These are phyloP conservation scores for Clausena lansium DNA, from an alignment of 345 rosid genomes.

Conservation along the genomic window DNA sequence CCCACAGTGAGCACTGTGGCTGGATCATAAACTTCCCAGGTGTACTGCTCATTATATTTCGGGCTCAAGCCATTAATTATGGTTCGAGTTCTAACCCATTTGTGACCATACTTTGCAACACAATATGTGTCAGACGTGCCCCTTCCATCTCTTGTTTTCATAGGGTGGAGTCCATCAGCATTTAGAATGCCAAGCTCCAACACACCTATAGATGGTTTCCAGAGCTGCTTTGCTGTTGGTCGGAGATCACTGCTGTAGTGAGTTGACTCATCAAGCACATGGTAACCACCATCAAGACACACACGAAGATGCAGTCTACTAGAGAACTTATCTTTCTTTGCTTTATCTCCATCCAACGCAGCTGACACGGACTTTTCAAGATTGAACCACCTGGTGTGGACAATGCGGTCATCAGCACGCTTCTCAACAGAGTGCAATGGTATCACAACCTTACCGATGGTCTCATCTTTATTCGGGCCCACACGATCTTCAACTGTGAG, in stretches of 20 bases:
- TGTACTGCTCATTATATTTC: conserved; percentile 89
- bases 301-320: conserved; percentile 60
- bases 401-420: conserved; percentile 54
- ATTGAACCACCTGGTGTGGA: conserved; percentile 55
- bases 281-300: conserved; percentile 94
- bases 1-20: conserved; percentile 87
- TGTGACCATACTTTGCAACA: conserved; percentile 94
- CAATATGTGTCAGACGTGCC: conserved; percentile 89
- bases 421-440: conserved; percentile 44
- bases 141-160: conserved; percentile 73
- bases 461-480: conserved; percentile 67
- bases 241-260: conserved; percentile 92
- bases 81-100: conserved; percentile 94
- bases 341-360: conserved; percentile 41
- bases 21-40: conserved; percentile 96
- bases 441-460: conserved; percentile 50
- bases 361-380: conserved; percentile 51
- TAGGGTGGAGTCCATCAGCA: conserved; percentile 63
- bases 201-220: conserved; percentile 75
- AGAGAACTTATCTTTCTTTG: conserved; percentile 60
- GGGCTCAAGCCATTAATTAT: conserved; percentile 65
- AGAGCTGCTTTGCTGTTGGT: conserved; percentile 80
- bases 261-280: conserved; percentile 92
- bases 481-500: conserved; percentile 72
- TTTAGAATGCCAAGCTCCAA: conserved; percentile 79